Percentiles rank a stretch among this genome's conserved stretches.
Conservation (phyloP, 1,284 basidiomycete genomes). For the Rhodofomes roseus region DNA sequence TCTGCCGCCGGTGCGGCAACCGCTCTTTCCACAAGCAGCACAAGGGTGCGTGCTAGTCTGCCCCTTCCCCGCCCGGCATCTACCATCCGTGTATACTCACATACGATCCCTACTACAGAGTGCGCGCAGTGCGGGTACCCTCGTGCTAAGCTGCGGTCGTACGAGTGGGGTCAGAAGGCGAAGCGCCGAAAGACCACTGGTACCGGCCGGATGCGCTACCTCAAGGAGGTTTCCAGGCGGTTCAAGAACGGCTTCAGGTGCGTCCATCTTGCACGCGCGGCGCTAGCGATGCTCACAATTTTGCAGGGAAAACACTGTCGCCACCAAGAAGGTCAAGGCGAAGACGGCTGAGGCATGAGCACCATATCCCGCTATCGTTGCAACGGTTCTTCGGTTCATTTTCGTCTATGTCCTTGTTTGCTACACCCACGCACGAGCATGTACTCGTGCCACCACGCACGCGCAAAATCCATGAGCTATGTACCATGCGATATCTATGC, state of each 20-base stretch:
- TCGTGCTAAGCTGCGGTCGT: conserved; percentile 91
- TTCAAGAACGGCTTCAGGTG: conserved; percentile 99
- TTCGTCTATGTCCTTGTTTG: conserved; percentile 23
- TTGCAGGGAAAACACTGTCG: conserved; percentile 76
- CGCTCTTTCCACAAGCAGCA: conserved; percentile 96
- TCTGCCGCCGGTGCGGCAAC: conserved; percentile 92
- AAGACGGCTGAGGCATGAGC: conserved; percentile 31
- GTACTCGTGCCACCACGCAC: conserved; percentile 20
- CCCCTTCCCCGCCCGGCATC: neutral
- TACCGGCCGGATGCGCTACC: conserved; percentile 93
- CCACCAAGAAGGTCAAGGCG: conserved; percentile 55
- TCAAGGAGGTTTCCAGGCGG: conserved; percentile 87
- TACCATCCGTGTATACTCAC: neutral
- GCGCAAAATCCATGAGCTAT: conserved; percentile 37
- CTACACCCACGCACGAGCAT: conserved; percentile 28
- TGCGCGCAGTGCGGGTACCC: conserved; percentile 98
- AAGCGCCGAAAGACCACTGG: conserved; percentile 99
- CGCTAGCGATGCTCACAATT: neutral
- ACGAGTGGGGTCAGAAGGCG: conserved; percentile 98
- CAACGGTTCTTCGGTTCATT: conserved; percentile 22
- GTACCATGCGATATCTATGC: conserved; percentile 24
- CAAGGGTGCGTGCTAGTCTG: conserved; percentile 67
- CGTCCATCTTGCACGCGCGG: conserved; percentile 17
- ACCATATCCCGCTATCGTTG: conserved; percentile 9
- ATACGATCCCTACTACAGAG: conserved; percentile 39